Conservation (phyloP, 2,329 filamentous ascomycete species). For the Pestalotiopsis fici region DNA sequence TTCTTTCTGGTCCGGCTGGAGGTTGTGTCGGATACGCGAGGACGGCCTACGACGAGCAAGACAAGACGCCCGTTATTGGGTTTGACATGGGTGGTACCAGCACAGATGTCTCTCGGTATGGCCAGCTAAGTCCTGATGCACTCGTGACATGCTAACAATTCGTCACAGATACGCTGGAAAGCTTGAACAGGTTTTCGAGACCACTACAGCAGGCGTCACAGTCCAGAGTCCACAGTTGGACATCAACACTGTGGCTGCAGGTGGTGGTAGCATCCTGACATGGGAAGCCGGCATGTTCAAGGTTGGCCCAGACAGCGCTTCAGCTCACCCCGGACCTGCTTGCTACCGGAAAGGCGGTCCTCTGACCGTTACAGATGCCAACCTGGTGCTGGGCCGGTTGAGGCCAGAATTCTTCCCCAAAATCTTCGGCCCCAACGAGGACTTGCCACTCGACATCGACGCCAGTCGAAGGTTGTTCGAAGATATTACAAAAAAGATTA, state of each 20-base stretch:
- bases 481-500: slow-evolving; percentile 64
- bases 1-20: slow-evolving; percentile 70
- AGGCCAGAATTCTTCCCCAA: slow-evolving; percentile 64
- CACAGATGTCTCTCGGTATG: slow-evolving; percentile 70
- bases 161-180: too few relatives aligned
- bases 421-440: slow-evolving; percentile 72
- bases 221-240: slow-evolving; percentile 79
- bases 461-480: slow-evolving; percentile 64
- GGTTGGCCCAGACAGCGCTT: slow-evolving; percentile 71
- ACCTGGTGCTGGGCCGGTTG: slow-evolving; percentile 63
- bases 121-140: too few relatives aligned
- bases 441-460: slow-evolving; percentile 63
- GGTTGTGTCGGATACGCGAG: slow-evolving; percentile 76
- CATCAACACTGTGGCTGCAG: slow-evolving; percentile 78
- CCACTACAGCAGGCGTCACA: slow-evolving; percentile 76
- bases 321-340: slow-evolving; percentile 69
- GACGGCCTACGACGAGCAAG: slow-evolving; percentile 69
- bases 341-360: slow-evolving; percentile 72
- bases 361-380: slow-evolving; percentile 71
- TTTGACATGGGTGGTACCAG: slow-evolving; percentile 76
- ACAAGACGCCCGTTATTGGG: slow-evolving; percentile 71
- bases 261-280: slow-evolving; percentile 67
- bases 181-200: slow-evolving; percentile 62
- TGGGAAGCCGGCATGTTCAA: slow-evolving; percentile 73
- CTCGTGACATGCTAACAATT: too few relatives aligned